Evolutionary conservation across 225 moss, liverwort and hornwort genomes (phyloP).

Genomic region (Bryoerythrophyllum caledonicum): DNA sequence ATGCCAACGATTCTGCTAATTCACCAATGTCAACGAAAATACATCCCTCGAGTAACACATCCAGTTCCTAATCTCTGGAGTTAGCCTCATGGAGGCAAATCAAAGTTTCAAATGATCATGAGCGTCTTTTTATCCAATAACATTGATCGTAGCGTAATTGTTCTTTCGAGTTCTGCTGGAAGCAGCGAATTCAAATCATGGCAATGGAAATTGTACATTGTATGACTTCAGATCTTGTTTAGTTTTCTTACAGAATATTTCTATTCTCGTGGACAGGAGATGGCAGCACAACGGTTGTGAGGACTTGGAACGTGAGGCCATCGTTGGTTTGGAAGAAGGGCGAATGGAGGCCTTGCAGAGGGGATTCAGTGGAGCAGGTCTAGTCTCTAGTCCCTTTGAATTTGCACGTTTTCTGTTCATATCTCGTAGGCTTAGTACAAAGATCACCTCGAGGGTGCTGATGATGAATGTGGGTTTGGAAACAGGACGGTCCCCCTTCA

Average conservation of each 20-base stretch:
- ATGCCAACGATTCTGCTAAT: constrained; percentile 26
- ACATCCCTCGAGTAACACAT: constrained; percentile 5
- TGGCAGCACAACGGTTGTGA: constrained; percentile 38
- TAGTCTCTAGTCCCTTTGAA: not conserved
- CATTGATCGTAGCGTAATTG: not conserved
- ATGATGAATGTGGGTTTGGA: constrained; percentile 14
- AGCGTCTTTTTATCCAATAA: not conserved
- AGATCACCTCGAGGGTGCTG: not conserved
- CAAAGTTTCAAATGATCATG: constrained; percentile 2
- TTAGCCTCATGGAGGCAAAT: not conserved
- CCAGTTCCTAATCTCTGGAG: constrained; percentile 15
- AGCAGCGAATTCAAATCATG: not conserved
- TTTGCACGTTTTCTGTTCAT: constrained; percentile 3
- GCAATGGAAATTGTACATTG: not conserved
- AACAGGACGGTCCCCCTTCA: constrained; percentile 46
- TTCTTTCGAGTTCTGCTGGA: constrained; percentile 10
- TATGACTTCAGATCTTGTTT: not conserved
- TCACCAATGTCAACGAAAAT: constrained; percentile 17
- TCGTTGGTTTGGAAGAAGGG: constrained; percentile 54
- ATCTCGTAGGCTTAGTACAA: not conserved
- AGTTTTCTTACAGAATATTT: not conserved
- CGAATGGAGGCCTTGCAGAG: constrained; percentile 43
- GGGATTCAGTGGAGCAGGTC: constrained; percentile 47
- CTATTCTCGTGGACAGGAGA: constrained; percentile 41
- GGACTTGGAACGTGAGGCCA: constrained; percentile 50